Conservation (phyloP, 2,329 filamentous ascomycete species). For the Colletotrichum sp. region DNA sequence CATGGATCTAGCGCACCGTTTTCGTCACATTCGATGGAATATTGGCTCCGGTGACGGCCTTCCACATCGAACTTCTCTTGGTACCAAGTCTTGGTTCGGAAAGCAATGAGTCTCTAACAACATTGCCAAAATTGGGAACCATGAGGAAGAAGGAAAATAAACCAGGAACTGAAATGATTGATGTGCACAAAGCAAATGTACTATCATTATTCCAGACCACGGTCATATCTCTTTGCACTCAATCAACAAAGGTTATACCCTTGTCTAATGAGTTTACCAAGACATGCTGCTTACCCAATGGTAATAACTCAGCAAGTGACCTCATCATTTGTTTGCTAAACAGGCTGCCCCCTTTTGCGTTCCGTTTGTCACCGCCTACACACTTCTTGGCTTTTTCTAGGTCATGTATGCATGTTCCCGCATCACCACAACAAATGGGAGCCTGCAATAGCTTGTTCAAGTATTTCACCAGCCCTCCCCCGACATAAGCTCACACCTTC, state of each 20-base stretch:
- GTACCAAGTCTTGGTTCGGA: not conserved
- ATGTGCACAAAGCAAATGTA: not conserved
- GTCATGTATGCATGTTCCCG: not conserved
- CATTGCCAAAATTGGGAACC: not conserved
- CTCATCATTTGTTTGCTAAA: not conserved
- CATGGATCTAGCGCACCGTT: not conserved
- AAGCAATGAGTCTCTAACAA: not conserved
- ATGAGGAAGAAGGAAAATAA: not conserved
- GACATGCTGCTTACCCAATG: not conserved
- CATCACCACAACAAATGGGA: not conserved
- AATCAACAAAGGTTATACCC: not conserved
- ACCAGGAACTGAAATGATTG: not conserved
- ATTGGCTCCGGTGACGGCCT: too few relatives aligned
- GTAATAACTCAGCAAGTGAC: not conserved
- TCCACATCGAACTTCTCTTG: not conserved
- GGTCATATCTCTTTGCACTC: not conserved
- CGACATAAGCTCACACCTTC: not conserved
- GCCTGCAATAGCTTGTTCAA: not conserved
- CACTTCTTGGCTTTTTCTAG: not conserved
- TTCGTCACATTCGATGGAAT: not conserved
- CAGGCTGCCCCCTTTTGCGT: not conserved
- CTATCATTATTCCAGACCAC: not conserved
- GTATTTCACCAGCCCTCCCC: not conserved
- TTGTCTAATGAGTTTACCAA: not conserved
- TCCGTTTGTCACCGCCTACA: not conserved